phyloP scores from a whole-genome alignment of 2,329 filamentous ascomycete genomes.

The Diplodia seriata region DNA sequence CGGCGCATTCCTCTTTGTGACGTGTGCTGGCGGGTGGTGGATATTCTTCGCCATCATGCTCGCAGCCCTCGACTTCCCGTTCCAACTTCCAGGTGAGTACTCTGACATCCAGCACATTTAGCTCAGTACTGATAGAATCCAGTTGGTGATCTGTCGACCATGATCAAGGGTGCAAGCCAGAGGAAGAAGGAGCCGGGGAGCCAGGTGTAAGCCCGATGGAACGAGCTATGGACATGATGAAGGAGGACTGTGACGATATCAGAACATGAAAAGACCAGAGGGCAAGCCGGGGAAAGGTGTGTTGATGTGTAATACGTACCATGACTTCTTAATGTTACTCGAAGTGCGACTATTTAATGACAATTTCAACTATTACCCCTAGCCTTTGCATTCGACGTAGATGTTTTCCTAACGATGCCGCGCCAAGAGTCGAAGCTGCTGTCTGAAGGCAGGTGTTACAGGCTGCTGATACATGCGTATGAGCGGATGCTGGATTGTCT shows the following conservation, averaged over 20 bases:
- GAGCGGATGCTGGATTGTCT: neutral
- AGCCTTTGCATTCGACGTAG: neutral
- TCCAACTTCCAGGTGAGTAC: slow-evolving; percentile 38
- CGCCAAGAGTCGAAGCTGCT: too few species aligned
- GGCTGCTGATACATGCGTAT: neutral
- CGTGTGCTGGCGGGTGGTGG: slow-evolving; percentile 59
- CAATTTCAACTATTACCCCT: neutral
- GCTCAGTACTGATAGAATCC: slow-evolving; percentile 7
- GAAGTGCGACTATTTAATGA: slow-evolving; percentile 11
- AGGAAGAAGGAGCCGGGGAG: slow-evolving; percentile 33
- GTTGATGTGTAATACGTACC: slow-evolving; percentile 23
- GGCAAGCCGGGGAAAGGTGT: neutral
- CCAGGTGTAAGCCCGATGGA: slow-evolving; percentile 5
- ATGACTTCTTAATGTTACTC: slow-evolving; percentile 1
- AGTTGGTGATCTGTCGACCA: slow-evolving; percentile 54
- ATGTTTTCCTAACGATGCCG: neutral
- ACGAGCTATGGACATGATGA: slow-evolving; percentile 8
- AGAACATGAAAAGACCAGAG: neutral
- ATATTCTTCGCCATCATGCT: slow-evolving; percentile 63
- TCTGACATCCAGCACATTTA: neutral
- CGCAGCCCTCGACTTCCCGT: slow-evolving; percentile 61
- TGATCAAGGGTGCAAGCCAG: slow-evolving; percentile 55
- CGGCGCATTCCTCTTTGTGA: slow-evolving; percentile 59
- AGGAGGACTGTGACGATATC: too few species aligned
- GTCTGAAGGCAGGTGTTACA: too few species aligned